These are phyloP conservation scores for Pterocarpus macrocarpus DNA, from an alignment of 306 rosid species.

Conservation along the genomic window DNA sequence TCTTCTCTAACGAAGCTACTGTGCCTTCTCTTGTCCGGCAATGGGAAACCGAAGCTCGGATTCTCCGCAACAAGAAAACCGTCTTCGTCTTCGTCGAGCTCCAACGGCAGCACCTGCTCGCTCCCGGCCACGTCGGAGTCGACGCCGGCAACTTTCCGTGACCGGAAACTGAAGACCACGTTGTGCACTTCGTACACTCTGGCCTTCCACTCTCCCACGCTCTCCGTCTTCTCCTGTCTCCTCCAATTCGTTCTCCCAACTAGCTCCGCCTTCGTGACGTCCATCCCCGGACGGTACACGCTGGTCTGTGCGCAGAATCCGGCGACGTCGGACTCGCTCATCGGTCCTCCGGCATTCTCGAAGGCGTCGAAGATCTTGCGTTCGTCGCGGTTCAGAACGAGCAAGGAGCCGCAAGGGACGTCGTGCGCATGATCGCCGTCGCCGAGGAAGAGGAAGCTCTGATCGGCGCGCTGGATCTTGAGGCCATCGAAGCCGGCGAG, in stretches of 20 bases:
- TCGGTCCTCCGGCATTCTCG: slow-evolving; percentile 76
- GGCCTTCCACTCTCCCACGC: slow-evolving; percentile 86
- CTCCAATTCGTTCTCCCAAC: slow-evolving; percentile 88
- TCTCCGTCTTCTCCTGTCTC: slow-evolving; percentile 84
- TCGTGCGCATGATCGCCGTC: slow-evolving; percentile 74
- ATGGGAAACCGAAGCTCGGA: slow-evolving; percentile 63
- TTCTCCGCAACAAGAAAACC: slow-evolving; percentile 85
- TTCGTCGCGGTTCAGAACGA: slow-evolving; percentile 80
- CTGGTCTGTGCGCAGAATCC: slow-evolving; percentile 85
- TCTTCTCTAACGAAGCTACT: slow-evolving; percentile 84
- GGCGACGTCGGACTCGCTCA: slow-evolving; percentile 75
- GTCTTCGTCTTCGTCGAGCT: slow-evolving; percentile 91
- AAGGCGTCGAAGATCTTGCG: slow-evolving; percentile 80
- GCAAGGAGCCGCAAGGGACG: slow-evolving; percentile 64
- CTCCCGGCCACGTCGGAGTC: slow-evolving; percentile 79
- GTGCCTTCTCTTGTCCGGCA: slow-evolving; percentile 70
- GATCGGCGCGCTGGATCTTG: slow-evolving; percentile 91
- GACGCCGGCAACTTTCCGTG: slow-evolving; percentile 66
- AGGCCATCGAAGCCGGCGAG: slow-evolving; percentile 88
- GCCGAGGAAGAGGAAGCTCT: slow-evolving; percentile 90
- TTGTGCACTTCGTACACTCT: slow-evolving; percentile 81
- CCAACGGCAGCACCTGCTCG: slow-evolving; percentile 82
- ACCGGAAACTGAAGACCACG: slow-evolving; percentile 85
- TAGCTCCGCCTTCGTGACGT: slow-evolving; percentile 83
- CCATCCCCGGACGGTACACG: slow-evolving; percentile 91